Conservation (phyloP, 176 grass and related monocot genomes). For the Zea mays region DNA sequence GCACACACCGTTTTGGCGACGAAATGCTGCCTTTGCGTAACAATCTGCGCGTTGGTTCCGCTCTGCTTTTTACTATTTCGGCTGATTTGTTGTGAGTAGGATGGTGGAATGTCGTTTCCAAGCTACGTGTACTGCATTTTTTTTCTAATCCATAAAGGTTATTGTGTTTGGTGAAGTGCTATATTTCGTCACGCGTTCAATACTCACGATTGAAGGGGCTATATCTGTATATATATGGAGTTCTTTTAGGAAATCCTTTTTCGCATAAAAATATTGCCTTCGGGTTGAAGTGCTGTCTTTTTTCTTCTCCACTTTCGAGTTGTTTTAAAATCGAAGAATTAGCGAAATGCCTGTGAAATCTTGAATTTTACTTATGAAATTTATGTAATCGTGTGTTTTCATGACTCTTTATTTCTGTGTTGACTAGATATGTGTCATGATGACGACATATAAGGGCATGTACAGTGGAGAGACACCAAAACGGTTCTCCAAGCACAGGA, state of each 20-base stretch:
- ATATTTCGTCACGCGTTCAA: neutral
- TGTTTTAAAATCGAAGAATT: conserved; percentile 22
- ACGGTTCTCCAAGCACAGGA: too few species aligned
- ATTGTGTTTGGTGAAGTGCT: conserved; percentile 18
- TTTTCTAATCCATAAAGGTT: conserved; percentile 9
- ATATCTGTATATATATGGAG: neutral
- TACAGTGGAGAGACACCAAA: too few species aligned
- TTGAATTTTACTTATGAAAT: conserved; percentile 7
- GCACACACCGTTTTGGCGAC: neutral
- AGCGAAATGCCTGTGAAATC: conserved; percentile 11
- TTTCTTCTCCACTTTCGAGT: conserved; percentile 17
- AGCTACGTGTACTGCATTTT: conserved; percentile 27
- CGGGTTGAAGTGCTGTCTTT: conserved; percentile 31
- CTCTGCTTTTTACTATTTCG: neutral
- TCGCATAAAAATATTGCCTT: conserved; percentile 32
- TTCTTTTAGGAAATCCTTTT: conserved; percentile 12
- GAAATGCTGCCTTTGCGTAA: neutral
- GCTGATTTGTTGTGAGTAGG: neutral
- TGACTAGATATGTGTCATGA: neutral
- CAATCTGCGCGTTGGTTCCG: neutral
- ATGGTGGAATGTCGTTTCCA: conserved; percentile 24
- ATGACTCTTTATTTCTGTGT: neutral
- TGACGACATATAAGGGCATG: neutral
- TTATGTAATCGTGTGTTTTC: neutral
- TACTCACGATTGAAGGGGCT: conserved; percentile 7